Percentiles rank a stretch among this genome's conserved stretches.
These are phyloP conservation scores for Cryptococcus floricola DNA, from an alignment of 1,284 basidiomycete species.

Conservation along the genomic window DNA sequence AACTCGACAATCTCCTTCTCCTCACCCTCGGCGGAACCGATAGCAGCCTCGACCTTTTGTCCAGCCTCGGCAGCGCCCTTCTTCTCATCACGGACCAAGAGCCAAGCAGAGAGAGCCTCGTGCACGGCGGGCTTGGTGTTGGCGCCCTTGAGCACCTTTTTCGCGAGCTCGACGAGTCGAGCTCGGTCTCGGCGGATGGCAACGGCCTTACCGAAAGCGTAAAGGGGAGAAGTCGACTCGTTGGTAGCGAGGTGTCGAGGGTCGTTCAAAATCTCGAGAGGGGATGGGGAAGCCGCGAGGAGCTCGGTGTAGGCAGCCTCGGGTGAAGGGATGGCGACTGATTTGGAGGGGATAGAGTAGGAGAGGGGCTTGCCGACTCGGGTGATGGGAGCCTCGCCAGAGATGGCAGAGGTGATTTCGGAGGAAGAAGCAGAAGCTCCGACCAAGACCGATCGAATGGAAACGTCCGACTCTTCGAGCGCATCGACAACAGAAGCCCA, in stretches of 20 bases:
- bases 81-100: constrained; percentile 62
- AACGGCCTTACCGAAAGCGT: constrained; percentile 84
- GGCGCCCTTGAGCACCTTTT: constrained; percentile 55
- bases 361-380: constrained; percentile 32
- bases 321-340: constrained; percentile 65
- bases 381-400: constrained; percentile 30
- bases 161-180: constrained; percentile 61
- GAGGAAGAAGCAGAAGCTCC: constrained; percentile 37
- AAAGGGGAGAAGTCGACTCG: constrained; percentile 87
- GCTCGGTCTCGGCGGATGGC: constrained; percentile 70
- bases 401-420: constrained; percentile 42
- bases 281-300: constrained; percentile 76
- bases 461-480: constrained; percentile 34
- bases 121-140: constrained; percentile 58
- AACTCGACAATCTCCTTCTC: constrained; percentile 56
- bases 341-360: constrained; percentile 53
- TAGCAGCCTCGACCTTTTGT: constrained; percentile 57
- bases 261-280: constrained; percentile 80
- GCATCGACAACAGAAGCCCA: constrained; percentile 45
- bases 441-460: constrained; percentile 45
- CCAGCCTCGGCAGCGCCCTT: constrained; percentile 59
- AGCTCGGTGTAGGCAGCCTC: constrained; percentile 90
- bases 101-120: constrained; percentile 67
- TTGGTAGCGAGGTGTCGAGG: constrained; percentile 66
- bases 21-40: constrained; percentile 50